Conservation (phyloP, 2,329 filamentous ascomycete genomes). For the Arachnomyces sp. region DNA sequence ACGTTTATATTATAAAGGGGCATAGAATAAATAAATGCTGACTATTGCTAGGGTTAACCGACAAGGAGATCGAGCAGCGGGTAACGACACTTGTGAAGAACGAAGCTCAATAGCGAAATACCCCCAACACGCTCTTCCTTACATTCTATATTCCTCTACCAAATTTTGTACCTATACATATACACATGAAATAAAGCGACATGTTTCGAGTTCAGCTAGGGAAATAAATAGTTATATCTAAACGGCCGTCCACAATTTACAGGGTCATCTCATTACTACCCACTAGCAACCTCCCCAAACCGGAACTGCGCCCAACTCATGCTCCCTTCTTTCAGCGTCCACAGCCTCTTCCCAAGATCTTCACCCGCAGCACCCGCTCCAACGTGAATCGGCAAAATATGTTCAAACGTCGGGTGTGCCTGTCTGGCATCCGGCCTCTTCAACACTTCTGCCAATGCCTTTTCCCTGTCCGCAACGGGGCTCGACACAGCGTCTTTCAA, state of each 20-base stretch:
- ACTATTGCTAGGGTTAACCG: constrained; percentile 49
- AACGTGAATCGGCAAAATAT: constrained; percentile 53
- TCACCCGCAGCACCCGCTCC: constrained; percentile 47
- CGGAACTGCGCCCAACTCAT: constrained; percentile 50
- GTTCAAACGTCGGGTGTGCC: constrained; percentile 57
- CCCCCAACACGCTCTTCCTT: constrained; percentile 13
- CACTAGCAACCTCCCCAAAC: constrained; percentile 33
- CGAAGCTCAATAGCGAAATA: constrained; percentile 25
- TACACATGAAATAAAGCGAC: constrained; percentile 18
- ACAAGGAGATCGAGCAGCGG: constrained; percentile 62
- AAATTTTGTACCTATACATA: constrained; percentile 32
- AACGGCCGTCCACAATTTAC: constrained; percentile 6
- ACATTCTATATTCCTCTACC: constrained; percentile 17
- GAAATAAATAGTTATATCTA: constrained; percentile 1
- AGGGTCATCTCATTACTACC: too few relatives aligned
- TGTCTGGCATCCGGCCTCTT: constrained; percentile 47
- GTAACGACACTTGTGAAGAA: constrained; percentile 55
- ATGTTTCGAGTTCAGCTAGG: constrained; percentile 3
- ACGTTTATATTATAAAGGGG: constrained; percentile 15
- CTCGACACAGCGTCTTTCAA: constrained; percentile 55
- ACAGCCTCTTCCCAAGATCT: constrained; percentile 39
- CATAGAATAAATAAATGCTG: constrained; percentile 8
- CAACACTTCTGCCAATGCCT: constrained; percentile 39
- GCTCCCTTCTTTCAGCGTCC: constrained; percentile 43
- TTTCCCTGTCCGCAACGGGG: constrained; percentile 34